Evolutionary conservation across 495 filamentous ascomycete genomes (phyloP).

Genomic region (Physcia stellaris): DNA sequence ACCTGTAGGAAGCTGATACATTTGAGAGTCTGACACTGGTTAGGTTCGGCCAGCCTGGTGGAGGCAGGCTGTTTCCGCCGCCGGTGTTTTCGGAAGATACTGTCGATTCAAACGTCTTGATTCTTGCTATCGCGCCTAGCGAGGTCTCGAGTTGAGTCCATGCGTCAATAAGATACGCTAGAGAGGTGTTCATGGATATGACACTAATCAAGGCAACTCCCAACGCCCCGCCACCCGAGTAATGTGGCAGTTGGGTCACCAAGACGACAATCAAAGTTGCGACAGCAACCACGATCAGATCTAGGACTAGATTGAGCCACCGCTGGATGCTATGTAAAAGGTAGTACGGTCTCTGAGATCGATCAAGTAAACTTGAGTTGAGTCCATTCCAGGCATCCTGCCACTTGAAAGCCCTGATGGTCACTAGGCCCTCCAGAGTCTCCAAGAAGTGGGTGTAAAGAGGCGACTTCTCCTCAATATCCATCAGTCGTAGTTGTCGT

Average conservation of each 20-base stretch:
- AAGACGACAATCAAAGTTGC: slow-evolving; percentile 23
- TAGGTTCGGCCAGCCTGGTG: too few species aligned
- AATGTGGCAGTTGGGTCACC: slow-evolving; percentile 17
- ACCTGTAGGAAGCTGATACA: slow-evolving; percentile 24
- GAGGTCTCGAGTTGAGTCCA: slow-evolving; percentile 39
- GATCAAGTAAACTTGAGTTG: slow-evolving; percentile 13
- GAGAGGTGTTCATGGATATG: slow-evolving; percentile 21
- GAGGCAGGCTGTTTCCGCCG: too few species aligned
- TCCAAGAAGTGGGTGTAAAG: slow-evolving; percentile 31
- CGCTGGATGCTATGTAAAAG: slow-evolving; percentile 29
- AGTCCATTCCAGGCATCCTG: slow-evolving; percentile 5
- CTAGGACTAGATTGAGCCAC: slow-evolving; percentile 28
- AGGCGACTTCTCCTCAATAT: slow-evolving; percentile 37
- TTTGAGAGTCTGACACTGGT: slow-evolving; percentile 20
- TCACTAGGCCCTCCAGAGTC: slow-evolving; percentile 26
- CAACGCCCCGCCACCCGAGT: slow-evolving; percentile 16
- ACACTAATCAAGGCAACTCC: slow-evolving; percentile 29
- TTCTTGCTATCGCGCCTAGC: slow-evolving; percentile 34
- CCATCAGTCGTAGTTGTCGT: slow-evolving; percentile 42
- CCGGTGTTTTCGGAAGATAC: too few species aligned
- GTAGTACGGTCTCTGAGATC: slow-evolving; percentile 31
- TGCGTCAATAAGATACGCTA: slow-evolving; percentile 19
- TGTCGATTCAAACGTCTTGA: slow-evolving; percentile 25
- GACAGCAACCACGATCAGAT: slow-evolving; percentile 25
- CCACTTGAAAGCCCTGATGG: slow-evolving; percentile 31